These are phyloP conservation scores for Nitzschia inconspicua DNA, from an alignment of 108 stramenopile species.

Conservation along the genomic window DNA sequence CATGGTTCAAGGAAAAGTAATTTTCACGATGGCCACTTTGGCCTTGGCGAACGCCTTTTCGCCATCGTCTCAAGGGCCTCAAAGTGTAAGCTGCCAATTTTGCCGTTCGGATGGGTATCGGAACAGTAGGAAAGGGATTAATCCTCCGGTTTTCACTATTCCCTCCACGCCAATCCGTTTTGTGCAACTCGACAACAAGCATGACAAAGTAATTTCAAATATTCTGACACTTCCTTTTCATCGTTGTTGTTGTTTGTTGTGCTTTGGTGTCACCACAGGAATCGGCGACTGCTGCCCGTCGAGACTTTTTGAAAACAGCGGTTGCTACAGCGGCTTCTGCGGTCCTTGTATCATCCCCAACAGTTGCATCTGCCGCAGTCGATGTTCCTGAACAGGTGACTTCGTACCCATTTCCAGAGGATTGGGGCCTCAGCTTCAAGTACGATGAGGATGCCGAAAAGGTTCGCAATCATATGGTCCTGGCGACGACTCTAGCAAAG, in stretches of 20 bases:
- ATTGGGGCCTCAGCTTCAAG: slow-evolving; percentile 89
- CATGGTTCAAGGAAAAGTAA: slow-evolving; percentile 9
- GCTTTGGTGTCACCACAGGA: not conserved
- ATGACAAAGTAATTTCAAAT: not conserved
- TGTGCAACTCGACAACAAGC: not conserved
- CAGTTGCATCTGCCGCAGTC: slow-evolving; percentile 56
- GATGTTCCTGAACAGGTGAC: slow-evolving; percentile 75
- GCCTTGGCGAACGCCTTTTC: slow-evolving; percentile 12
- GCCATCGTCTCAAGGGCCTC: too few relatives aligned
- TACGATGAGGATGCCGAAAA: slow-evolving; percentile 91
- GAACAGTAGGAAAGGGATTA: too few relatives aligned
- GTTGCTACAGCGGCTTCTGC: slow-evolving; percentile 18
- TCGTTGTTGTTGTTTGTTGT: not conserved
- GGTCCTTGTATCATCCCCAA: slow-evolving; percentile 48
- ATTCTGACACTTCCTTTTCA: too few relatives aligned
- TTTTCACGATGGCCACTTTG: slow-evolving; percentile 3
- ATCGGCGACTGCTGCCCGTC: slow-evolving; percentile 43
- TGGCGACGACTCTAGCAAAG: slow-evolving; percentile 85
- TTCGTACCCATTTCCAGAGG: slow-evolving; percentile 66
- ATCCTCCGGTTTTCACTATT: too few relatives aligned
- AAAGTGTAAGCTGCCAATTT: too few relatives aligned
- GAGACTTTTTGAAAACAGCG: slow-evolving; percentile 63
- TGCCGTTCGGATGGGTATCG: too few relatives aligned
- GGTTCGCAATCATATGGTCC: slow-evolving; percentile 90
- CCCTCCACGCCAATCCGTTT: too few relatives aligned